A percentile compares a stretch with the other conserved stretches of the same genome.
phyloP scores from a whole-genome alignment of 495 filamentous ascomycete genomes.

The Penicillium canariense region DNA sequence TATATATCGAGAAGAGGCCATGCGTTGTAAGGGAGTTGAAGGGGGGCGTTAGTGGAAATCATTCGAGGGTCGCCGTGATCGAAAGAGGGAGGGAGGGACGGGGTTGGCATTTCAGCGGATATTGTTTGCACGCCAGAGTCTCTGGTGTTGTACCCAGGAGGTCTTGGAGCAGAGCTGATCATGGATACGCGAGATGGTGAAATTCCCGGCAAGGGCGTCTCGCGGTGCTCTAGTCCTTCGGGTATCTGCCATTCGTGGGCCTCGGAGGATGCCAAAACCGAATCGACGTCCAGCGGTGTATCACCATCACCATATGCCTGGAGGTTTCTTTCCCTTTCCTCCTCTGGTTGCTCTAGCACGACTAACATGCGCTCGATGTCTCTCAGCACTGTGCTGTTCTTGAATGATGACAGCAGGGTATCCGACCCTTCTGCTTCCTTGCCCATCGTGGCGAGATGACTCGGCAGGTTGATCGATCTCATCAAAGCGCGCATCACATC shows the following conservation, averaged over 20 bases:
- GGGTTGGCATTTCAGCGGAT: conserved; percentile 4
- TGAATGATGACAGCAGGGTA: conserved; percentile 51
- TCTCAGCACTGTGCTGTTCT: conserved; percentile 50
- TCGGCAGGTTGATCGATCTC: conserved; percentile 39
- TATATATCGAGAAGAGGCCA: conserved; percentile 66
- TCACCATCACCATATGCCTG: conserved; percentile 26
- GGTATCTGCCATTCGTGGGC: conserved; percentile 42
- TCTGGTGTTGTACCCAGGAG: conserved; percentile 14
- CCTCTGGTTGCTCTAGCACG: conserved; percentile 42
- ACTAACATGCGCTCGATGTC: conserved; percentile 53
- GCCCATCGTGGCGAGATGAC: conserved; percentile 43
- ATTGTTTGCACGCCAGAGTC: conserved; percentile 32
- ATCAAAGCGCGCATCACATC: conserved; percentile 43
- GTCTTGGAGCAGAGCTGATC: conserved; percentile 16
- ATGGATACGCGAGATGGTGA: conserved; percentile 35
- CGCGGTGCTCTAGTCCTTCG: conserved; percentile 25
- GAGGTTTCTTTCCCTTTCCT: conserved; percentile 29
- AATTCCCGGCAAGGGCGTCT: conserved; percentile 22
- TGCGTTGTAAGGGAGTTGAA: conserved; percentile 46
- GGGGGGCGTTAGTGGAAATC: conserved; percentile 9
- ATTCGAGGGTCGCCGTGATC: conserved; percentile 11
- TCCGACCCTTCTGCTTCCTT: conserved; percentile 46
- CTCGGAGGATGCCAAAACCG: conserved; percentile 34
- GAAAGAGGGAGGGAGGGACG: conserved; percentile 4
- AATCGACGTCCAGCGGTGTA: conserved; percentile 38